Conservation (phyloP, 352 stramenopile species). For the Globisporangium cystogenes region DNA sequence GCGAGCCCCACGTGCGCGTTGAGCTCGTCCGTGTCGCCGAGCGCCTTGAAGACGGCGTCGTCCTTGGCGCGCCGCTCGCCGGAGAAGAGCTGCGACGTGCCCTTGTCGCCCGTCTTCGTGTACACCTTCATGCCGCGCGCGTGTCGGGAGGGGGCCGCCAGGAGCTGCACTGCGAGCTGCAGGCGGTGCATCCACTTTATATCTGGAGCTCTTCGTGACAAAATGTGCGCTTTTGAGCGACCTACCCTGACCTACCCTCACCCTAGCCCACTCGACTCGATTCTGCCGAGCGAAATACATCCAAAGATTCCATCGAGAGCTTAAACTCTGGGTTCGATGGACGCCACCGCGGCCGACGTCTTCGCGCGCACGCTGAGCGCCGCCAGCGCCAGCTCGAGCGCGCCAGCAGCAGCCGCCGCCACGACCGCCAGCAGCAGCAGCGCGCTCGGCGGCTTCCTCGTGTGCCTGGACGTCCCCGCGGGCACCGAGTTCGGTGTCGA, state of each 20-base stretch:
- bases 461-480: slow-evolving; percentile 78
- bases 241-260: too few relatives aligned
- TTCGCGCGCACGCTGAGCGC: slow-evolving; percentile 32
- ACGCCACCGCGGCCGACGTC: slow-evolving; percentile 20
- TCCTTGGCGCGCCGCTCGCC: slow-evolving; percentile 84
- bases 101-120: slow-evolving; percentile 91
- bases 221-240: too few relatives aligned
- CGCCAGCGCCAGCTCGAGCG: neutral
- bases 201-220: too few relatives aligned
- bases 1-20: slow-evolving; percentile 75
- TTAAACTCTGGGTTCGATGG: too few relatives aligned
- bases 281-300: neutral
- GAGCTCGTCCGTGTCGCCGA: slow-evolving; percentile 90
- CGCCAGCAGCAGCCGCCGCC: neutral
- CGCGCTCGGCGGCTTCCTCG: slow-evolving; percentile 58
- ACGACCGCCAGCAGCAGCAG: neutral
- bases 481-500: slow-evolving; percentile 81
- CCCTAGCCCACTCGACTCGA: too few relatives aligned
- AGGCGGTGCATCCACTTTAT: too few relatives aligned
- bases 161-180: neutral
- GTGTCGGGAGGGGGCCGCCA: neutral
- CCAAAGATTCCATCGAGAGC: slow-evolving; percentile 7
- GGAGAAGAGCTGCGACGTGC: slow-evolving; percentile 89
- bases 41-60: slow-evolving; percentile 84
- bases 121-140: slow-evolving; percentile 83